Base-by-base conservation (phyloP, 2,329 filamentous ascomycete species). In the Epichloe brachyelytri region DNA sequence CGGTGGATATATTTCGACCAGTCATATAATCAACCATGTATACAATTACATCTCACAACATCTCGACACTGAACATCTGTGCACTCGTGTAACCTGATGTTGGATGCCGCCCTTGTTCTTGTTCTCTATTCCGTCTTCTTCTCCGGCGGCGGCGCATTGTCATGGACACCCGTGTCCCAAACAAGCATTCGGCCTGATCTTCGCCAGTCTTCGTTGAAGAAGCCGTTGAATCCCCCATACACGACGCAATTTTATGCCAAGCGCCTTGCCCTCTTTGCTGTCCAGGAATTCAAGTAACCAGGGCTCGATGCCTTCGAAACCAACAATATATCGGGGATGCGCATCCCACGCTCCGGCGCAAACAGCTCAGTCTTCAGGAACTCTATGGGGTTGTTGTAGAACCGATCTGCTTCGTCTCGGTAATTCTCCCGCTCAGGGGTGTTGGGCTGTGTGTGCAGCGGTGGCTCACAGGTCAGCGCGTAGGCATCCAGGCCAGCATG, bases 391-490 rank as follows among this genome's bases (percentile, higher is more conserved):
- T 83, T 79, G 54, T 85, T 77, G 68, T 95, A 97, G 71, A 98
- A 98, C 43, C 83, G 76, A 64, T 95, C 90, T 7, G 89, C 90
- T 71, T 98, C 91, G 64, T 96, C 90, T 15, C 85, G 71, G 67
- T 98, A 98, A 2, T 62, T 62, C 1, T 70, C 72, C 41, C 90
- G 80, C 62, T 86, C 77, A 5, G 68, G 65, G 0, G 77, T 73
- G 26, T 76, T 72, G 0, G 89, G 74, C 2, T 64, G 64, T 0
- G 79, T 79, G 59, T 83, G 71, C 12, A 98, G 69, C 0, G 93
- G 93, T 2, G 93, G 93, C 59, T 96, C 90, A 66, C 93, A 98
- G 5, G 86, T 85, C 15, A 97, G 72, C 0, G 90, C 91, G 74
- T 90, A 90, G 4, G 88, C 89, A 52, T 79, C 70, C 49, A 96